phyloP scores from a whole-genome alignment of 495 filamentous ascomycete species.

The Cercophora scortea region DNA sequence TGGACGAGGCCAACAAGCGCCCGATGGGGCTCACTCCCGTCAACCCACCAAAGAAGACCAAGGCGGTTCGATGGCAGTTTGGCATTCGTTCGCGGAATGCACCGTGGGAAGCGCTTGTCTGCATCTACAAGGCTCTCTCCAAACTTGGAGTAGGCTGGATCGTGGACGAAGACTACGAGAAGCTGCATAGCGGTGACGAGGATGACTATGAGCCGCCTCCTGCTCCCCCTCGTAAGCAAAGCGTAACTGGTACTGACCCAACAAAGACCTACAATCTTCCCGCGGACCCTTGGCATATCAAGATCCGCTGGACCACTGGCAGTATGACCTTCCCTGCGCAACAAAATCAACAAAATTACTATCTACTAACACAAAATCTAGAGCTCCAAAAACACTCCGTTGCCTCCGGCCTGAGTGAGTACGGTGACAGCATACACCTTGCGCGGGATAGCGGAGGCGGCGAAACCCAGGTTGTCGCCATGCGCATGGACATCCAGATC shows the following conservation, averaged over 20 bases:
- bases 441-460: conserved; percentile 29
- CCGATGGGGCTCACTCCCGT: conserved; percentile 58
- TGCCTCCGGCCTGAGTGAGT: conserved; percentile 24
- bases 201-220: conserved; percentile 11
- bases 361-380: conserved; percentile 12
- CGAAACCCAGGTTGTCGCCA: conserved; percentile 53
- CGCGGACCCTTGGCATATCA: conserved; percentile 92
- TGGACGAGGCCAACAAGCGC: conserved; percentile 54
- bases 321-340: conserved; percentile 37
- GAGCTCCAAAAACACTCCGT: conserved; percentile 31
- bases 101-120: conserved; percentile 85
- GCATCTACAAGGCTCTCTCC: conserved; percentile 82
- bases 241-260: conserved; percentile 20
- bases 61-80: conserved; percentile 88
- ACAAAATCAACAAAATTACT: not conserved
- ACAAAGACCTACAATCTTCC: conserved; percentile 61
- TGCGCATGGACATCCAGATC: conserved; percentile 92
- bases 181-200: conserved; percentile 22
- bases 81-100: conserved; percentile 91
- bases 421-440: conserved; percentile 25
- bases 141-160: conserved; percentile 87
- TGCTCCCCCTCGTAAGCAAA: conserved; percentile 7
- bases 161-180: conserved; percentile 46
- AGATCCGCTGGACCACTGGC: conserved; percentile 76
- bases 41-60: conserved; percentile 54